Evolutionary conservation across 352 stramenopile species (phyloP), one percentile per base, ranked within the genome.

Genomic region (Bremia lactucae): DNA sequence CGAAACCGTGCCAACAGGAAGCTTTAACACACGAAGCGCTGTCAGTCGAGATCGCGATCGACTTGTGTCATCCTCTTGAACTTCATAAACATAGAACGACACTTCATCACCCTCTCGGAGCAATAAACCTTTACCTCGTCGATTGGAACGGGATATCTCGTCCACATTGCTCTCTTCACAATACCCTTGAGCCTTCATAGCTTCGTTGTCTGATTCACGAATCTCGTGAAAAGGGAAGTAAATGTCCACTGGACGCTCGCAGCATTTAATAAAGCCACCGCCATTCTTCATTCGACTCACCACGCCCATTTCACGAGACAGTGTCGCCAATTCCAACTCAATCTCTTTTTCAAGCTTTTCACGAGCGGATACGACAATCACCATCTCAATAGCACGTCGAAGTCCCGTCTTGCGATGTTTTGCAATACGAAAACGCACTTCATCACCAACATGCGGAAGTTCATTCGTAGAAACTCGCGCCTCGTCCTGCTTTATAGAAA

Each of bases 31-130:
- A 15, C 74, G 74, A 16, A 90, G 52, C 13, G 73, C 77, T 9
- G 68, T 87, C 22, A 87, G 42, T 6, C 65, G 70, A 10, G 52
- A 52, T 6, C 51, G 47, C 0, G 62, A 65, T 21, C 55, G 55
- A 18, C 46, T 29, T 0, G 58, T 65, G 0, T 75, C 58, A 15
- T 71, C 62, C 16, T 81, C 72, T 14, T 71, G 59, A 23, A 86
- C 77, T 43, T 84, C 72, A 24, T 81, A 75, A 15, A 89, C 69
- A 28, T 70, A 87, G 53, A 89, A 89, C 33, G 77, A 87, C 0
- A 89, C 75, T 39, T 85, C 68, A 44, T 86, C 75, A 11, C 75
- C 70, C 20, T 86, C 70, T 5, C 66, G 68, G 7, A 88, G 35
- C 31, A 46, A 33, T 22, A 42, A 47, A 11, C 21, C 34, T 22